Base-by-base conservation (phyloP, 2,329 filamentous ascomycete genomes). In the Massarina eburnea region DNA sequence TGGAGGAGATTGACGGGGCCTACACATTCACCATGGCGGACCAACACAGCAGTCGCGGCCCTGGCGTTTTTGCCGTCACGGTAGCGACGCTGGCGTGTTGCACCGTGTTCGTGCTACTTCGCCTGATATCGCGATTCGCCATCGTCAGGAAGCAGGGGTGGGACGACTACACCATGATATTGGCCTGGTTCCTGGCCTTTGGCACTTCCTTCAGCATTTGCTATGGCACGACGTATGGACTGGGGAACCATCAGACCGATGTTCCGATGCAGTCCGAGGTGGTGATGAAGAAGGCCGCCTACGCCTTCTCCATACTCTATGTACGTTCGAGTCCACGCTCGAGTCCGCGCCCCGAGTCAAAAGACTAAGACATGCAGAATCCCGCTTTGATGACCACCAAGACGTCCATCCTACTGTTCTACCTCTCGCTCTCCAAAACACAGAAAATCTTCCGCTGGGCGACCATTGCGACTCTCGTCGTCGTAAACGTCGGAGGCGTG, bases 361-460 rank as follows among this genome's bases (percentile, higher is more conserved):
- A 12, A 9, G 39, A 39, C 49, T 67, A 43, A 65, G 35, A 53
- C 46, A 41, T 40, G n/a, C 59, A 91, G 84, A 95, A 96, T 64
- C 91, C 91, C 10, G 86, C 89, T 3, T 77, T 96, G 45, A 95
- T 95, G 89, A 84, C 87, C 2, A 90, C 89, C 40, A 96, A 96
- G 72, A 91, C 89, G 0, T 95, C 90, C n/a, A 89, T 96, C 58
- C 78, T 96, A 46, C 79, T 94, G 42, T 96, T 96, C 70, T 96
- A 95, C 71, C 78, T 96, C 39, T 85, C 86, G 32, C 78, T 96
- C 38, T 88, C 89, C 20, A 86, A 85, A 59, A 88, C 89, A 48
- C 84, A 95, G 55, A 82, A 83, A 52, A 76, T 91, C 39, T 85
- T 96, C 54, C 83, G 87, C 48, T 82, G 86, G 71, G 84, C 85